Evolutionary conservation across 345 rosid genomes (phyloP).

Genomic region (Camelina hispida): DNA sequence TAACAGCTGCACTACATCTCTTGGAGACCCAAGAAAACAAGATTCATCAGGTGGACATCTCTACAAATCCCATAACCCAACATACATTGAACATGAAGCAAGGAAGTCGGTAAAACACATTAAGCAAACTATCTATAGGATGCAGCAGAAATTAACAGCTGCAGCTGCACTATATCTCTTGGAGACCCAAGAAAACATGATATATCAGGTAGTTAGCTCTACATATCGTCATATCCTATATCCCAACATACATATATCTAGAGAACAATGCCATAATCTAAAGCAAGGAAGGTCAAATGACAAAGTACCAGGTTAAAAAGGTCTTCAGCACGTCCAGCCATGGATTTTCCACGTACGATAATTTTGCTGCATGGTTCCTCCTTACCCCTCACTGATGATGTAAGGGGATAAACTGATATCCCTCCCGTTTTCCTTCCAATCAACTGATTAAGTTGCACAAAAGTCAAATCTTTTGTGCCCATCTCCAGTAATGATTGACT

Average conservation of each 20-base stretch:
- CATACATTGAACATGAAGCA: neutral
- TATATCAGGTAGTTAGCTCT: constrained; percentile 21
- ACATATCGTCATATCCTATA: constrained; percentile 8
- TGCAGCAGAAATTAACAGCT: constrained; percentile 5
- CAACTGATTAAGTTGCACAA: constrained; percentile 96
- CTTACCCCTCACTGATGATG: constrained; percentile 79
- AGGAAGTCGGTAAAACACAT: neutral
- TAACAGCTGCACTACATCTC: neutral
- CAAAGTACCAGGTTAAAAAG: constrained; percentile 79
- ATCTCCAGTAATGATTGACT: constrained; percentile 96
- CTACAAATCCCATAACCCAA: constrained; percentile 1
- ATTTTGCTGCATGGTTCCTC: constrained; percentile 82
- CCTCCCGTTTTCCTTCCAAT: constrained; percentile 99
- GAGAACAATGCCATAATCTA: constrained; percentile 4
- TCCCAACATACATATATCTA: neutral
- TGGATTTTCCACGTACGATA: constrained; percentile 93
- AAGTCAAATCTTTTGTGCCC: constrained; percentile 91
- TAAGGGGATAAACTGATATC: constrained; percentile 90
- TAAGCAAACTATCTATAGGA: constrained; percentile 1
- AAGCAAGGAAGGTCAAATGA: constrained; percentile 1
- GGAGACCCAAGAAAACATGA: neutral
- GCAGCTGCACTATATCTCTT: neutral
- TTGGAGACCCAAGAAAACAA: neutral
- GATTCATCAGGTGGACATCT: constrained; percentile 10
- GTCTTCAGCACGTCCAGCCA: constrained; percentile 92